Evolutionary conservation across 768 basidiomycete genomes (phyloP).

Genomic region (Leccinum rimulosum): DNA sequence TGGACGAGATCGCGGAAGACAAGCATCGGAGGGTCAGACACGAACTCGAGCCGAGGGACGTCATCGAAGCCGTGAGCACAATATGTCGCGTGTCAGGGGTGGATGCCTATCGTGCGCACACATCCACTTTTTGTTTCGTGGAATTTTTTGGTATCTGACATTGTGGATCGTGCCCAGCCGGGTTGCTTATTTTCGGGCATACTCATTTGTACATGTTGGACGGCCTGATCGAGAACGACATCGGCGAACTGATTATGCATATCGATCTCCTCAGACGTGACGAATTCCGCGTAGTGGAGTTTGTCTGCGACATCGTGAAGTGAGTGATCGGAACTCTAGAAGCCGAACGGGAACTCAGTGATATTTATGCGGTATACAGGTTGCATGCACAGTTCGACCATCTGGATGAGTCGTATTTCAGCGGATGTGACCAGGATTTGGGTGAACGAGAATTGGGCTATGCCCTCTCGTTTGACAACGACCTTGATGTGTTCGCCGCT

Average conservation of each 20-base stretch:
- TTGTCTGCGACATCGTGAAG: conserved; percentile 87
- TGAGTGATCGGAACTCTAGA: conserved; percentile 38
- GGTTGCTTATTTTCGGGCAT: conserved; percentile 82
- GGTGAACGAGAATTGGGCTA: conserved; percentile 89
- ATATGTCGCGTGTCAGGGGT: conserved; percentile 88
- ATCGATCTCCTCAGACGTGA: conserved; percentile 80
- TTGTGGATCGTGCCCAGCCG: conserved; percentile 44
- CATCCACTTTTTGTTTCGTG: background rate
- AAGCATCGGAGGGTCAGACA: conserved; percentile 65
- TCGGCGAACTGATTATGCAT: conserved; percentile 90
- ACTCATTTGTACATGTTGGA: conserved; percentile 89
- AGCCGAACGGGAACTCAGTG: background rate
- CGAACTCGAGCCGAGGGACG: conserved; percentile 80
- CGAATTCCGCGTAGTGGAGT: conserved; percentile 92
- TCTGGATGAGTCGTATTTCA: conserved; percentile 84
- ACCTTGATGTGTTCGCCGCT: conserved; percentile 91
- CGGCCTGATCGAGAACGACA: conserved; percentile 81
- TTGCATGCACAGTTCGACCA: conserved; percentile 94
- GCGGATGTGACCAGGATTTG: conserved; percentile 78
- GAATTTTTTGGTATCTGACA: background rate
- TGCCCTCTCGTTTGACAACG: conserved; percentile 78
- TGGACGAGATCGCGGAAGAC: conserved; percentile 82
- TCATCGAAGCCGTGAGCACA: conserved; percentile 83
- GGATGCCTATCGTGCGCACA: conserved; percentile 80
- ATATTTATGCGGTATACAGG: conserved; percentile 40